Evolutionary conservation across 2,329 filamentous ascomycete species (phyloP).

Genomic region (Teratosphaeriaceae sp.): DNA sequence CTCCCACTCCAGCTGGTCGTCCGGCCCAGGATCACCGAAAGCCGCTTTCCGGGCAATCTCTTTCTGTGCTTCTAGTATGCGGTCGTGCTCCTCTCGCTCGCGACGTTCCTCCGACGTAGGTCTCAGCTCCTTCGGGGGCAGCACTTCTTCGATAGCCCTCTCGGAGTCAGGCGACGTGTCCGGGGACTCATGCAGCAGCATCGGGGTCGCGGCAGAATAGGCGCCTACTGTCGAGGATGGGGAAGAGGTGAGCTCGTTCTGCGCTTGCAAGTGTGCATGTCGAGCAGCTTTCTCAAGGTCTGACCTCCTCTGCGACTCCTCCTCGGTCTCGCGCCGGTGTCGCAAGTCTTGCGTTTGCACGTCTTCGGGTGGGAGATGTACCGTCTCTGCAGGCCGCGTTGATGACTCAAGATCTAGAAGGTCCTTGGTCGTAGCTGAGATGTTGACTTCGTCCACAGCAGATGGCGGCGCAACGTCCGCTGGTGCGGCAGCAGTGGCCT

Average conservation of each 20-base stretch:
- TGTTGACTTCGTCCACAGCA: constrained; percentile 21
- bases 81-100: constrained; percentile 49
- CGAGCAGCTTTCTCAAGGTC: constrained; percentile 33
- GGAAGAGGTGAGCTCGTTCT: constrained; percentile 34
- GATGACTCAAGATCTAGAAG: constrained; percentile 18
- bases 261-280: constrained; percentile 27
- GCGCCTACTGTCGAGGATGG: constrained; percentile 61
- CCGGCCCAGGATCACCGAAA: constrained; percentile 45
- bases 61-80: constrained; percentile 44
- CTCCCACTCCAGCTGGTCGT: constrained; percentile 51
- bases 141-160: constrained; percentile 15
- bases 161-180: constrained; percentile 30
- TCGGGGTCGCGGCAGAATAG: constrained; percentile 67
- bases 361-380: constrained; percentile 45
- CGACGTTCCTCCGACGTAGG: constrained; percentile 32
- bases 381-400: constrained; percentile 28
- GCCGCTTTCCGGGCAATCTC: constrained; percentile 38
- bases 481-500: constrained; percentile 7
- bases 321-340: constrained; percentile 35
- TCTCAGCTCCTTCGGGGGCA: constrained; percentile 26
- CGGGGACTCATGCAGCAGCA: constrained; percentile 46
- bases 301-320: constrained; percentile 30
- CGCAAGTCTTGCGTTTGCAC: constrained; percentile 42
- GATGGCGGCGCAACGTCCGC: constrained; percentile 18
- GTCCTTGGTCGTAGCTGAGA: constrained; percentile 18